A percentile compares a stretch with the other conserved stretches of the same genome.
phyloP scores from a whole-genome alignment of 148 eudicot species.

The Camellia sinensis region DNA sequence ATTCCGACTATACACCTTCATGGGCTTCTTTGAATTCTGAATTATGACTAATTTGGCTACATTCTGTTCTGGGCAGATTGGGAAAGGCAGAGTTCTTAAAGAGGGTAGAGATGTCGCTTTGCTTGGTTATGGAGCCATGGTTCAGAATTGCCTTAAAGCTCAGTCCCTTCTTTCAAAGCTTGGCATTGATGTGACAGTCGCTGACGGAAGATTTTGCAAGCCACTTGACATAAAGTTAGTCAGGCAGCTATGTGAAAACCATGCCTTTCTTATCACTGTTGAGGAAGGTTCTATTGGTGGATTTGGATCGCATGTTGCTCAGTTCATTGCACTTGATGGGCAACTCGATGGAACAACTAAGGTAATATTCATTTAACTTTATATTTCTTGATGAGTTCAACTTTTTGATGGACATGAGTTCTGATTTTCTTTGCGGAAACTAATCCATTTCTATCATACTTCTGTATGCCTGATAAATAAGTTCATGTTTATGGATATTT shows the following conservation, averaged over 20 bases:
- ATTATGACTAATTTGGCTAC: background rate
- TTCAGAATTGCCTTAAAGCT: slow-evolving; percentile 84
- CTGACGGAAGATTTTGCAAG: slow-evolving; percentile 98
- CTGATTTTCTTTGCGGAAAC: slow-evolving; percentile 8
- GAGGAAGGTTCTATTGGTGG: slow-evolving; percentile 96
- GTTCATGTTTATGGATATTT: background rate
- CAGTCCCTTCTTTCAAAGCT: slow-evolving; percentile 70
- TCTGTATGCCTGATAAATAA: background rate
- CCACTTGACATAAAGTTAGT: slow-evolving; percentile 82
- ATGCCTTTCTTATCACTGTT: slow-evolving; percentile 72
- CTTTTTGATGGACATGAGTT: background rate
- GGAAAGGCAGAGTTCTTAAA: slow-evolving; percentile 66
- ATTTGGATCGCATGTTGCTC: slow-evolving; percentile 90
- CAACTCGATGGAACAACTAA: slow-evolving; percentile 78
- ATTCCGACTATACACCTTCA: background rate
- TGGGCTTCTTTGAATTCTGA: background rate
- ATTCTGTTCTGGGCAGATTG: slow-evolving; percentile 50
- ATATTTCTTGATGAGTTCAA: background rate
- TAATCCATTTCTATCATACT: background rate
- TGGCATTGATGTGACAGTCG: slow-evolving; percentile 83
- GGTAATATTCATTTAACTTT: slow-evolving; percentile 32
- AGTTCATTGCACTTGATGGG: slow-evolving; percentile 85
- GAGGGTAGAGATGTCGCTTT: slow-evolving; percentile 85
- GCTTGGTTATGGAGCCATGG: slow-evolving; percentile 87
- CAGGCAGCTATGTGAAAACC: slow-evolving; percentile 67